Evolutionary conservation across 495 filamentous ascomycete genomes (phyloP), one percentile per base, ranked within the genome.

Genomic region (Penicillium soppii): DNA sequence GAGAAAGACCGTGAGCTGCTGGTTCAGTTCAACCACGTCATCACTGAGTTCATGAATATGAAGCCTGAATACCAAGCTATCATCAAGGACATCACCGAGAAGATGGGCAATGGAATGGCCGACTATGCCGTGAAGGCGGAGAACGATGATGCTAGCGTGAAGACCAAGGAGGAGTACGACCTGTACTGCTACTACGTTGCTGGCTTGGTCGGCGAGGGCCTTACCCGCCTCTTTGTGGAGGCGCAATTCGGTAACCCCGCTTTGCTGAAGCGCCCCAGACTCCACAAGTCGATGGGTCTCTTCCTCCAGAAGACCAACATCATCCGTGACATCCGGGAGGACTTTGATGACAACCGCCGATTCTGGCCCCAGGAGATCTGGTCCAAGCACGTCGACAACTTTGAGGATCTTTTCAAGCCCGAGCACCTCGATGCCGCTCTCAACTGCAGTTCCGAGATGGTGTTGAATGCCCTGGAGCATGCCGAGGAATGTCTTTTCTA

Each of bases 31-130:
- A 78, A 94, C 66, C 80, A 84, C 57, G 83, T 98, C 53, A 82
- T 96, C 49, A 76, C 78, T 40, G 95, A 98, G 78, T 89, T 91
- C 68, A 88, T 85, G 72, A 90, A 92, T 69, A 77, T 96, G 65
- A 94, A 97, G 74, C 83, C 86, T 47, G 79, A 77, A 35, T 97
- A 97, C 71, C 79, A 81, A 62, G 82, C 70, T 13, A 92, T 97
- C 65, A 92, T 98, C 69, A 89, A 87, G 75, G 95, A 98, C 58
- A 97, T 97, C 66, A 88, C 91, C 10, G 75, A 87, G 55, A 87
- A 91, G 72, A 98, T 98, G 94, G 92, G 92, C 56, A 89, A 97
- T 59, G 94, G 94, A 51, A 98, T 98, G 94, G 94, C 94, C 21
- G 94, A 97, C 68, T 97, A 92, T 66, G 86, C 81, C 51, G 77